Percentiles rank a stretch among this genome's conserved stretches.
These are phyloP conservation scores for Blastobotrys proliferans DNA, from an alignment of 1,139 yeast genomes.

Conservation along the genomic window DNA sequence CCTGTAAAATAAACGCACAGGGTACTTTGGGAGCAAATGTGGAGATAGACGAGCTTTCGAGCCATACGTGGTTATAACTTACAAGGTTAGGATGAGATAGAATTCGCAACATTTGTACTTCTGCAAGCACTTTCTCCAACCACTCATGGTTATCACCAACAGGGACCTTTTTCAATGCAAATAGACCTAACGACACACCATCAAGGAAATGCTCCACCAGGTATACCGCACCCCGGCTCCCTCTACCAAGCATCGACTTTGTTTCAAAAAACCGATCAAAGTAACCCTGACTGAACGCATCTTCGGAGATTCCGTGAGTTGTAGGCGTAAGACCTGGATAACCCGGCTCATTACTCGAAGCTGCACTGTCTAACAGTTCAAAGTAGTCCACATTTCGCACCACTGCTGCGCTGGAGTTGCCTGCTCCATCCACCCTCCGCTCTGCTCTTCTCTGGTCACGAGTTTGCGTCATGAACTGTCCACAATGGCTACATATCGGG, in stretches of 20 bases:
- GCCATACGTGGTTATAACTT: constrained; percentile 87
- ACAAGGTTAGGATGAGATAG: constrained; percentile 61
- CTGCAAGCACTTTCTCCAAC: constrained; percentile 66
- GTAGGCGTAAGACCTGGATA: constrained; percentile 8
- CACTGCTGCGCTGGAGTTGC: neutral
- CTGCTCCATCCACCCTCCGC: neutral
- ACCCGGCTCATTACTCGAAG: constrained; percentile 7
- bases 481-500: constrained; percentile 5
- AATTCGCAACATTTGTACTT: constrained; percentile 61
- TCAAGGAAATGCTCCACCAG: constrained; percentile 77
- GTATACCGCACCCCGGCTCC: constrained; percentile 79
- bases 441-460: constrained; percentile 12
- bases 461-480: neutral
- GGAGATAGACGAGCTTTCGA: constrained; percentile 64
- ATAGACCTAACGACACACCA: constrained; percentile 66
- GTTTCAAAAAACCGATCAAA: constrained; percentile 61
- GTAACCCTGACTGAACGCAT: constrained; percentile 67
- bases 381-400: constrained; percentile 10
- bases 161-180: constrained; percentile 80
- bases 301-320: constrained; percentile 22
- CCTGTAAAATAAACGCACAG: constrained; percentile 78
- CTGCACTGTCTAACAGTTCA: constrained; percentile 5
- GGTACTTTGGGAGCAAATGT: constrained; percentile 64
- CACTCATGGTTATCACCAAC: constrained; percentile 71
- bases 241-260: constrained; percentile 58